Evolutionary conservation across 306 rosid genomes (phyloP).

Genomic region (Myrica gale): DNA sequence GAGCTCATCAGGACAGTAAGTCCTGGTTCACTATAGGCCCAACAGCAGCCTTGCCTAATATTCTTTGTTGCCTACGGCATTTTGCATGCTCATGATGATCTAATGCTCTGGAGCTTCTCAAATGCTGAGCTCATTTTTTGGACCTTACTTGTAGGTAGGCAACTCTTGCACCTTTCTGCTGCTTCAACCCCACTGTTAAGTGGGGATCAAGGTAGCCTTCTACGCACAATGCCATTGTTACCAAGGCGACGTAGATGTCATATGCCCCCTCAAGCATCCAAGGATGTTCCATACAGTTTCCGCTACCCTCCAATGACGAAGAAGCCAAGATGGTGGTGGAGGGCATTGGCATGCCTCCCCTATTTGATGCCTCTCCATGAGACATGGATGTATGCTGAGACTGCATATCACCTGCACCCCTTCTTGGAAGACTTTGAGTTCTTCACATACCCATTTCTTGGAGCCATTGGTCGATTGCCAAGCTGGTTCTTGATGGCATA

Average conservation of each 20-base stretch:
- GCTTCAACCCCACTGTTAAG: conserved; percentile 50
- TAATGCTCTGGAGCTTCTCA: neutral
- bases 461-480: conserved; percentile 70
- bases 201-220: conserved; percentile 55
- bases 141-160: conserved; percentile 37
- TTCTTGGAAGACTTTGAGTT: conserved; percentile 60
- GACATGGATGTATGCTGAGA: conserved; percentile 97
- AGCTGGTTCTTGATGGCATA: conserved; percentile 97
- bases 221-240: conserved; percentile 48
- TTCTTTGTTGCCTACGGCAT: neutral
- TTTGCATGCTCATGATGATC: conserved; percentile 3
- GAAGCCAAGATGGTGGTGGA: conserved; percentile 98
- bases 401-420: conserved; percentile 81
- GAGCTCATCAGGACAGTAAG: conserved; percentile 36
- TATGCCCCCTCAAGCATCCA: conserved; percentile 58
- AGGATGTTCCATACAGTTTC: conserved; percentile 71
- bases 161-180: conserved; percentile 48
- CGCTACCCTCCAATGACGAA: conserved; percentile 89
- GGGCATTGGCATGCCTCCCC: conserved; percentile 87
- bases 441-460: conserved; percentile 78
- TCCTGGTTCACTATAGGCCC: conserved; percentile 36
- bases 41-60: conserved; percentile 4
- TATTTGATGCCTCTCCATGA: conserved; percentile 92
- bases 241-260: conserved; percentile 33
- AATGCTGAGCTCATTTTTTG: neutral